These are phyloP conservation scores for Hibiscus mutabilis DNA, from an alignment of 345 rosid genomes.

Conservation along the genomic window DNA sequence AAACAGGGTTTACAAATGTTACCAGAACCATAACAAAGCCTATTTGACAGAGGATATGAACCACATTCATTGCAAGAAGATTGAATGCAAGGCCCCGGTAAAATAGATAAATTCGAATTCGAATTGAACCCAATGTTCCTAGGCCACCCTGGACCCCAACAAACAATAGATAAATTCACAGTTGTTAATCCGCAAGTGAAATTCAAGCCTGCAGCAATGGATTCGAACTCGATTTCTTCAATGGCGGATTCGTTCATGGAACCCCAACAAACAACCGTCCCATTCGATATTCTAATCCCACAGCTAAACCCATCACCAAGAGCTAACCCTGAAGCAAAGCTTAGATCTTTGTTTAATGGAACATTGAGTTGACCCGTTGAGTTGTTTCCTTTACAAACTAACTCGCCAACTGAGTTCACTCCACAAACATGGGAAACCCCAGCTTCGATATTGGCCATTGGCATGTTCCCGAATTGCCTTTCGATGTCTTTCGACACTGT, in stretches of 20 bases:
- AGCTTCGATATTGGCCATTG: constrained; percentile 26
- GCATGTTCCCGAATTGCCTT: neutral
- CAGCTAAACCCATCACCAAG: constrained; percentile 64
- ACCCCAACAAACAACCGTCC: constrained; percentile 68
- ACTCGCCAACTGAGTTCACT: constrained; percentile 37
- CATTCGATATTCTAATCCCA: constrained; percentile 37
- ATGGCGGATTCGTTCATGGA: constrained; percentile 25
- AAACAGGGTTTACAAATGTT: constrained; percentile 33
- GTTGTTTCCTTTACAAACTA: constrained; percentile 53
- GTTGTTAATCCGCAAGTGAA: constrained; percentile 61
- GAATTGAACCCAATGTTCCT: constrained; percentile 3
- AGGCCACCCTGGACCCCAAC: constrained; percentile 75
- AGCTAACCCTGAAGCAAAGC: constrained; percentile 38
- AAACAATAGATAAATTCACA: constrained; percentile 35
- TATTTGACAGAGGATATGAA: constrained; percentile 30
- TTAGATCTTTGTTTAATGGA: constrained; percentile 28
- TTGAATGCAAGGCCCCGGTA: constrained; percentile 75
- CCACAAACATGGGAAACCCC: constrained; percentile 81
- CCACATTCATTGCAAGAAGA: constrained; percentile 43
- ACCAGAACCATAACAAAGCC: constrained; percentile 51
- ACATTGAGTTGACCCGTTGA: constrained; percentile 44
- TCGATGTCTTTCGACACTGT: neutral
- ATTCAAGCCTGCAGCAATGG: constrained; percentile 58
- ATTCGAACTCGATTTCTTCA: constrained; percentile 35
- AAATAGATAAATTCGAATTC: constrained; percentile 18